phyloP scores from a whole-genome alignment of 768 basidiomycete genomes.

The Leccinum barrowsii region DNA sequence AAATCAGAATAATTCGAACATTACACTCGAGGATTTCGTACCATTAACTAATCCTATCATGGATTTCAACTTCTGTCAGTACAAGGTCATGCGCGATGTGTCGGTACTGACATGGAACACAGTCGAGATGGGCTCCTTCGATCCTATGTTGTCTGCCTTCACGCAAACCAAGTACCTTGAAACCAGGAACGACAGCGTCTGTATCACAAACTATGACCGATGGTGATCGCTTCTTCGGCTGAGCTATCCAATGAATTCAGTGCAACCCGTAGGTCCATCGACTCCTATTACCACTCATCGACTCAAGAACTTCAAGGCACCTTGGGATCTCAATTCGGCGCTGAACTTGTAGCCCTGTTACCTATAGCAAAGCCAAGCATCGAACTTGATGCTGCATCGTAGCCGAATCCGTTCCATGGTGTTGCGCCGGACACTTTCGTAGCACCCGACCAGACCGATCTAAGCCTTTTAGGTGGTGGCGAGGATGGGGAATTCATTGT shows the following conservation, averaged over 20 bases:
- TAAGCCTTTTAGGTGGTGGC: constrained; percentile 40
- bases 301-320: constrained; percentile 7
- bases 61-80: constrained; percentile 13
- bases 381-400: constrained; percentile 30
- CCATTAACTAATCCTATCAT: constrained; percentile 31
- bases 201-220: constrained; percentile 35
- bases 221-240: constrained; percentile 40
- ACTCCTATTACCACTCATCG: not conserved
- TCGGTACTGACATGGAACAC: not conserved
- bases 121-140: constrained; percentile 43
- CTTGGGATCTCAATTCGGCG: constrained; percentile 10
- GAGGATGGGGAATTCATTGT: constrained; percentile 43
- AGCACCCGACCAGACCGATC: constrained; percentile 29
- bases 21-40: constrained; percentile 17
- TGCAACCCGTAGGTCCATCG: constrained; percentile 18
- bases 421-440: constrained; percentile 33
- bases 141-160: constrained; percentile 44
- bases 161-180: constrained; percentile 44
- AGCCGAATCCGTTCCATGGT: constrained; percentile 38
- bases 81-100: constrained; percentile 21
- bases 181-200: constrained; percentile 29
- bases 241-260: constrained; percentile 33
- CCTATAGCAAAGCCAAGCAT: constrained; percentile 23
- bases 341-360: constrained; percentile 11
- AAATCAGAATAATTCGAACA: constrained; percentile 23